A percentile compares a stretch with the other conserved stretches of the same genome.
Conservation (phyloP, 2,329 filamentous ascomycete species). For the Chaetomium olivaceum region DNA sequence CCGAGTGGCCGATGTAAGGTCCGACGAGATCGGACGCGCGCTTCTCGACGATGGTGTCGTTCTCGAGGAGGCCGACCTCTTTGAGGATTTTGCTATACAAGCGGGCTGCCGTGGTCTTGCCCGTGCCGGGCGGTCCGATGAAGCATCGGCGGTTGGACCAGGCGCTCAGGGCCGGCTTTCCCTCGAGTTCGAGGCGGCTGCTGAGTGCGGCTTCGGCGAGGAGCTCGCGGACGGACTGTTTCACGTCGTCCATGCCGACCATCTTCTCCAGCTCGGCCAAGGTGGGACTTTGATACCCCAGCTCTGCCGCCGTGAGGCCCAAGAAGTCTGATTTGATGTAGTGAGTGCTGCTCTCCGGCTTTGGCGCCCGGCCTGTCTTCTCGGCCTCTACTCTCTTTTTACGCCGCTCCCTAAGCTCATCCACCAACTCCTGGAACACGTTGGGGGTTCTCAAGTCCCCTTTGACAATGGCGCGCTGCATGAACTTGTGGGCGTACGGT, state of each 20-base stretch:
- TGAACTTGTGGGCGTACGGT: background rate
- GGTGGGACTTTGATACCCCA: background rate
- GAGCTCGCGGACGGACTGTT: background rate
- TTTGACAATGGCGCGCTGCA: background rate
- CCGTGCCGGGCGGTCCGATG: background rate
- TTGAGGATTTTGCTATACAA: background rate
- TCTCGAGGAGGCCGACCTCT: background rate
- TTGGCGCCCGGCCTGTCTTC: background rate
- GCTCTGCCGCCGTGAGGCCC: background rate
- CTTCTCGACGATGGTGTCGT: background rate
- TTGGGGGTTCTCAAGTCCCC: background rate
- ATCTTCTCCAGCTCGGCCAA: background rate
- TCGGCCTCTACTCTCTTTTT: background rate
- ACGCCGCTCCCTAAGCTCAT: background rate
- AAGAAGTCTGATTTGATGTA: background rate
- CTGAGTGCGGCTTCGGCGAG: background rate
- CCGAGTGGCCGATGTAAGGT: background rate
- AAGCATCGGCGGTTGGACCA: background rate
- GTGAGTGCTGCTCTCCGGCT: background rate
- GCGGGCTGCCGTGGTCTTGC: background rate
- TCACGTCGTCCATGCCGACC: background rate
- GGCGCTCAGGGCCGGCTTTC: background rate
- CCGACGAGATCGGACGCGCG: background rate
- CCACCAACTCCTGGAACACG: background rate
- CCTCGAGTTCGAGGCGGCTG: background rate